A percentile compares a stretch with the other conserved stretches of the same genome.
Conservation (phyloP, 2,329 filamentous ascomycete genomes). For the Basipetospora chlamydospora region DNA sequence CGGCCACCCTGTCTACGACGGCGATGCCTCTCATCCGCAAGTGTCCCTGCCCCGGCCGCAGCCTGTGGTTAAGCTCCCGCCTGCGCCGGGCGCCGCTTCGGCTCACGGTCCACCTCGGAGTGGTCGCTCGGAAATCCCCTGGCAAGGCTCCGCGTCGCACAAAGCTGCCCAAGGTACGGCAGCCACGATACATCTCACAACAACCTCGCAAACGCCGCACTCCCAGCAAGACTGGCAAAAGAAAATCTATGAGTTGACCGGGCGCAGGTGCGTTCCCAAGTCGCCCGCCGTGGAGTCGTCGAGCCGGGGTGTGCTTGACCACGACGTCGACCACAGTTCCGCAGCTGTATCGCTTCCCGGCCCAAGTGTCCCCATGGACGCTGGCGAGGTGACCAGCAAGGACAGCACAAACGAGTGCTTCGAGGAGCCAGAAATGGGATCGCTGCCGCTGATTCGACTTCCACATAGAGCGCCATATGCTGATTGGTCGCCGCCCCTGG, state of each 20-base stretch:
- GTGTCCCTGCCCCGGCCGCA: conserved; percentile 56
- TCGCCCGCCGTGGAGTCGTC: conserved; percentile 51
- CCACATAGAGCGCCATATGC: conserved; percentile 46
- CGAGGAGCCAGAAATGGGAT: conserved; percentile 68
- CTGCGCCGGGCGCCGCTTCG: conserved; percentile 13
- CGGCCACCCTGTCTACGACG: conserved; percentile 58
- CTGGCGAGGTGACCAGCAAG: conserved; percentile 21
- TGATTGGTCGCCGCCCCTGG: conserved; percentile 50
- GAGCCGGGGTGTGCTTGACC: conserved; percentile 52
- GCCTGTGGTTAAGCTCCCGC: conserved; percentile 71
- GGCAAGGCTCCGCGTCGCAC: no score
- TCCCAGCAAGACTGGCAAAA: conserved; percentile 29
- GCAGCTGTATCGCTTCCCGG: conserved; percentile 58
- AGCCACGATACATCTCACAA: neutral
- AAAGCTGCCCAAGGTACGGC: neutral
- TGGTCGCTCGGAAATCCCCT: no score
- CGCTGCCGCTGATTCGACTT: conserved; percentile 55
- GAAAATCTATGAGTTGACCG: conserved; percentile 6
- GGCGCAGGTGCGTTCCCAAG: conserved; percentile 21
- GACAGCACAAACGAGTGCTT: conserved; percentile 68
- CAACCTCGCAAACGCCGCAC: no score
- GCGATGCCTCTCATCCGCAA: conserved; percentile 48
- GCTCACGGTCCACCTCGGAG: neutral
- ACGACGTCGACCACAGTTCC: conserved; percentile 28
- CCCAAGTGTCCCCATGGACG: neutral